Base-by-base conservation (phyloP, 192 early-diverging fungal genomes). In the Gonapodya sp. region DNA sequence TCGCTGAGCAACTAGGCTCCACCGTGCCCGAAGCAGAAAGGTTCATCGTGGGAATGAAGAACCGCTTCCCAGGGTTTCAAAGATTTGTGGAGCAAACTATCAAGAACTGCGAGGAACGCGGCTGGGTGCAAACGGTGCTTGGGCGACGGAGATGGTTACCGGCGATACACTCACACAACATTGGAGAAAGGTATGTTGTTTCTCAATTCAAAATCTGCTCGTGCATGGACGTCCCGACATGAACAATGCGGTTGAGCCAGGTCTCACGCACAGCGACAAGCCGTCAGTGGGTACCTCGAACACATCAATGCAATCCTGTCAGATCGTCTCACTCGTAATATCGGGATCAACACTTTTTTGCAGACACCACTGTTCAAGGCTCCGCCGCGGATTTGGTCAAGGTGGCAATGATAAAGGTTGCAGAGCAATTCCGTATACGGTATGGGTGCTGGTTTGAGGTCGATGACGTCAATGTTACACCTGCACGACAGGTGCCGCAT, bases 281-380 rank as follows among this genome's bases (percentile, higher is more conserved):
- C 84, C 14, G 35, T 85, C 18, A 85, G 83, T 83, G 46, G 18
- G 83, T 81, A 35, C n/a, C n/a, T 2, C 18, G n/a, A 31, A 33
- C 8, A 24, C 46, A 64, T 64, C 8, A 64, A 24, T 64, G 46
- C 46, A 64, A 64, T 64, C 46, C 46, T 16, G 24, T 24, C 46
- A 64, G 8, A 64, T n/a, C n/a, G n/a, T 34, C 79, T 31, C 64
- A 31, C 30, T 14, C n/a, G n/a, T 73, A 24, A 73, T 24, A 73
- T 24, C 24, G 72, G 24, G n/a, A 73, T 73, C 18, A n/a, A 14
- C 34, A 8, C 16, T 14, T 72, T 82, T 31, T 8, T 79, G 79
- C 31, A 83, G 83, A 85, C 78, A 85, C 84, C 0, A 85, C 84
- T 8, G 64, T 85, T 80, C 84, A 85, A 84, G 84, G 84, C 30